Evolutionary conservation across 2,329 filamentous ascomycete genomes (phyloP), one percentile per base, ranked within the genome.

Genomic region (Stemphylium vesicarium): DNA sequence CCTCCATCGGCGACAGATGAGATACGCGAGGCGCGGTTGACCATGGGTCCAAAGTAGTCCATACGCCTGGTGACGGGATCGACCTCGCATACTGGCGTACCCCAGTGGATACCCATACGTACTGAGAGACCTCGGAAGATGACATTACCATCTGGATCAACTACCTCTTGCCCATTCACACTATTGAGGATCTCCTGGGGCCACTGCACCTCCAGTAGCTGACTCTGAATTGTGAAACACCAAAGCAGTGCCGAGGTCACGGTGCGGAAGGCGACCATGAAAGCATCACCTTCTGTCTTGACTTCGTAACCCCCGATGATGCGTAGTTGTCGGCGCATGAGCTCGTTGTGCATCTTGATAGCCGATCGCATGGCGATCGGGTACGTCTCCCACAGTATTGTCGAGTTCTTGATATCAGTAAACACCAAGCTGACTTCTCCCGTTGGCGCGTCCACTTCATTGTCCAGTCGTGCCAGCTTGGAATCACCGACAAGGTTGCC

Each of bases 1-100:
- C 95, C 95, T 57, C 95, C 95, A 73, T 99, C 95, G 32, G 95
- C 95, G 38, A 96, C 93, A 18, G 91, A 89, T 6, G 92, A 95
- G 62, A 99, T 96, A 78, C 95, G 90, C 13, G 95, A 90, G 0
- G 95, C 92, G 71, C 96, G 93, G 78, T 99, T 99, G 69, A 99
- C 95, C 92, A 99, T 99, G 12, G 95, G 95, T 0, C 95, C 95
- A 73, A 98, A 99, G 78, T 99, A 99, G 70, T 99, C 95, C 95
- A 99, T 99, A 60, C 95, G 92, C 53, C 93, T 89, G 1, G 95
- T 99, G 44, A 99, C 93, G 0, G 95, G 95, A 75, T 99, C 95
- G 43, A 89, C 90, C 76, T 99, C 95, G 72, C 92, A 96, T 66
- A 99, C 92, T 5, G 94, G 95, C 56, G 90, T 88, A 63, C 95